Conservation (phyloP, 2,329 filamentous ascomycete species). For the Metarhizium rileyi region DNA sequence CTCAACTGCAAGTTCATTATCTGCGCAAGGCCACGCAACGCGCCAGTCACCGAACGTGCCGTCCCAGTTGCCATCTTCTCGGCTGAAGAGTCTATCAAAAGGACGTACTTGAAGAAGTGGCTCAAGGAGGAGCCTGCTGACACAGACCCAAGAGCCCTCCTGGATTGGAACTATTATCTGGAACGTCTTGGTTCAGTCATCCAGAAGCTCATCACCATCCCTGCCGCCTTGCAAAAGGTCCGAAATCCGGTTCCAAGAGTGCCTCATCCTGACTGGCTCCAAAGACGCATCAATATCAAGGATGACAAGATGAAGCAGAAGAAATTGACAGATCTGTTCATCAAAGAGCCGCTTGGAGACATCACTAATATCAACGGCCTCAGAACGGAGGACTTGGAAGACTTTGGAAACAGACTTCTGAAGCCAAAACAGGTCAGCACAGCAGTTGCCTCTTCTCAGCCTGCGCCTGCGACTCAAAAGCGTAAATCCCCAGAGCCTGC, state of each 20-base stretch:
- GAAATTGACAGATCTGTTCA: constrained; percentile 92
- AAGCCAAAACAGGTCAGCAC: constrained; percentile 52
- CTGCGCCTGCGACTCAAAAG: constrained; percentile 46
- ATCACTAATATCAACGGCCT: constrained; percentile 54
- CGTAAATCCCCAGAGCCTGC: constrained; percentile 63
- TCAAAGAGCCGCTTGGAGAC: constrained; percentile 59
- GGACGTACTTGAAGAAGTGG: constrained; percentile 89
- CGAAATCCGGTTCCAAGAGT: constrained; percentile 91
- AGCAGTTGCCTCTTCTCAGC: constrained; percentile 46
- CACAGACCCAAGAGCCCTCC: constrained; percentile 79
- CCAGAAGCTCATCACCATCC: constrained; percentile 98
- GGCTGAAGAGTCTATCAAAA: constrained; percentile 78
- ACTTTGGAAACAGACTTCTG: constrained; percentile 61
- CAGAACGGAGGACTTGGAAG: constrained; percentile 63
- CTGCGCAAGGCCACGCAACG: constrained; percentile 73
- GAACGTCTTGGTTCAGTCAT: constrained; percentile 95
- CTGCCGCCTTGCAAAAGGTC: constrained; percentile 89
- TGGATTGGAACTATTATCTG: constrained; percentile 96
- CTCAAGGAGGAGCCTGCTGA: constrained; percentile 84
- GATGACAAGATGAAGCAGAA: constrained; percentile 98
- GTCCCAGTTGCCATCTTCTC: constrained; percentile 97
- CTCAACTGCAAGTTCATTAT: constrained; percentile 99
- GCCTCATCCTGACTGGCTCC: constrained; percentile 91
- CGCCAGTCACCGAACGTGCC: constrained; percentile 88
- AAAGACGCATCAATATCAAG: constrained; percentile 85